Percentiles rank a stretch among this genome's conserved stretches.
Conservation (phyloP, 192 early-diverging fungal species). For the Backusella liffmaniae region DNA sequence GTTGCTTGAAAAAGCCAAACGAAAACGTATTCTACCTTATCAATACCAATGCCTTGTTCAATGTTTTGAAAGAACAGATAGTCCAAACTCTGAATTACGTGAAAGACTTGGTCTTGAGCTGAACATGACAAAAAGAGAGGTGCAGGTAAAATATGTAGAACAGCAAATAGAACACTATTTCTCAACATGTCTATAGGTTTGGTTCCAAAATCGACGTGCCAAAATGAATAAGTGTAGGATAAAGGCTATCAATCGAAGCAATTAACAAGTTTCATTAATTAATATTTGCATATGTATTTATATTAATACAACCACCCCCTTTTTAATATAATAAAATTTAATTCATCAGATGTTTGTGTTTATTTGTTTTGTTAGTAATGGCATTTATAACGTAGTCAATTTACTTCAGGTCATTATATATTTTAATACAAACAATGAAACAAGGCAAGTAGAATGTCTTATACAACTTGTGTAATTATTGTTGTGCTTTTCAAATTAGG, state of each 20-base stretch:
- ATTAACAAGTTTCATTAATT: too few species aligned
- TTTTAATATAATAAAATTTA: too few species aligned
- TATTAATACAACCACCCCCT: too few species aligned
- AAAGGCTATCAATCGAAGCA: not conserved
- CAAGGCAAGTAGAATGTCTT: too few species aligned
- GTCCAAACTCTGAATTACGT: not conserved
- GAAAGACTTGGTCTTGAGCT: not conserved
- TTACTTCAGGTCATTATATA: too few species aligned
- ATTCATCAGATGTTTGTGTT: too few species aligned
- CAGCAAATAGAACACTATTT: not conserved
- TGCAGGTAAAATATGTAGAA: not conserved
- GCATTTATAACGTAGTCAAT: too few species aligned
- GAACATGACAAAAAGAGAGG: not conserved
- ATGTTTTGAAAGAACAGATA: not conserved
- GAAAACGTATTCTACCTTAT: not conserved
- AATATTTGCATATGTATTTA: too few species aligned
- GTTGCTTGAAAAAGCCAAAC: not conserved
- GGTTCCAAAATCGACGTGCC: slow-evolving; percentile 1
- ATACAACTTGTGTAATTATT: too few species aligned
- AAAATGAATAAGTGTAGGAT: not conserved
- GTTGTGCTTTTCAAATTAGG: too few species aligned
- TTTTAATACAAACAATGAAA: too few species aligned
- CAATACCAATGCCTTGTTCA: not conserved
- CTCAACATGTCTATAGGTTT: not conserved
- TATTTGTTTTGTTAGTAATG: too few species aligned